Conservation (phyloP, 2,329 filamentous ascomycete species). For the Penicillium sp. region DNA sequence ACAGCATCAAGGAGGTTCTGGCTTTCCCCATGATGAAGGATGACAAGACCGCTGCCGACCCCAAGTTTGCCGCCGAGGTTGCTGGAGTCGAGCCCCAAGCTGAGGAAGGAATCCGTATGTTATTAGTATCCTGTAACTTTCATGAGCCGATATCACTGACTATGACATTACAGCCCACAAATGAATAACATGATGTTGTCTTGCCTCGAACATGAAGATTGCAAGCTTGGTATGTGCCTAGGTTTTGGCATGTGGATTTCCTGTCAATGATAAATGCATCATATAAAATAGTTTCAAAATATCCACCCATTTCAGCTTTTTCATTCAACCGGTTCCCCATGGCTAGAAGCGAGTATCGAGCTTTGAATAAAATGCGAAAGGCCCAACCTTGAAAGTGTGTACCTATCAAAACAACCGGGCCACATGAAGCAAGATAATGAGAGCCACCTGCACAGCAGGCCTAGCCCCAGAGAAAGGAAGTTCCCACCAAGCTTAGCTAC, state of each 20-base stretch:
- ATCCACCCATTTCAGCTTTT: conserved; percentile 1
- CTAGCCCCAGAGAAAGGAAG: too few species aligned
- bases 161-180: conserved; percentile 34
- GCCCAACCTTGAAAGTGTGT: too few species aligned
- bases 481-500: too few species aligned
- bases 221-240: conserved; percentile 15
- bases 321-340: too few species aligned
- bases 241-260: conserved; percentile 18
- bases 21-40: conserved; percentile 99
- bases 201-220: conserved; percentile 5
- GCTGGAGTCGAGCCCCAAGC: conserved; percentile 60
- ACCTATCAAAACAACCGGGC: too few species aligned
- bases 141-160: conserved; percentile 27
- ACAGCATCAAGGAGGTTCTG: conserved; percentile 93
- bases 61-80: conserved; percentile 62
- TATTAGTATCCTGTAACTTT: conserved; percentile 26
- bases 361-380: too few species aligned
- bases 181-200: conserved; percentile 29
- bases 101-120: conserved; percentile 62
- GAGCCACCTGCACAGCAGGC: too few species aligned
- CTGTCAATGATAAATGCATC: conserved; percentile 27
- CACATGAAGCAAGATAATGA: too few species aligned
- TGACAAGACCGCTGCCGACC: conserved; percentile 57
- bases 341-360: too few species aligned
- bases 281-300: conserved; percentile 18